Base-by-base conservation (phyloP, 2,329 filamentous ascomycete species). In the Simplicillium aogashimaense region DNA sequence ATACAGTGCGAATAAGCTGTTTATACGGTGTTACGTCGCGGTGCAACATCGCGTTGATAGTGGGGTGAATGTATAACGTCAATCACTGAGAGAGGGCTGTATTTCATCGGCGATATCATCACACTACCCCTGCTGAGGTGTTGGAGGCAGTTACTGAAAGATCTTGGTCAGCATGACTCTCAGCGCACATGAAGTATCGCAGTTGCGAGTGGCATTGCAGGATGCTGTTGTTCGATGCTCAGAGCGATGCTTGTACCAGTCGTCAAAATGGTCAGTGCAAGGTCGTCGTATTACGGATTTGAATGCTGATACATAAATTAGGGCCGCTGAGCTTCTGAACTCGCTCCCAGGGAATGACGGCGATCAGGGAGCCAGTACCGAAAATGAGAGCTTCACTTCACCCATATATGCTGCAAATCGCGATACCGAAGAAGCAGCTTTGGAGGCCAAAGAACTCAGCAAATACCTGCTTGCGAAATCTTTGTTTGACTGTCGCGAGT, bases 401-500 rank as follows among this genome's bases (percentile, higher is more conserved):
- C 52, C 68, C 39, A 50, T 76, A 52, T 57, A 76, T 58, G 65
- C 70, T 5, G 67, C 68, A 15, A 82, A 81, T 42, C 61, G 66
- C 42, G 85, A 94, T 52, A 74, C 79, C 1, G 71, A 74, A 42
- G 88, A 95, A 66, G 79, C 81, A 10, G 67, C 72, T 1, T 71
- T 94, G 3, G 89, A 97, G 58, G 74, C 81, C 1, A 78, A 73
- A 51, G 90, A 97, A 61, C 69, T 86, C 29, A 80, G 83, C 61
- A 85, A 80, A 53, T 97, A 90, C 56, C 74, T 97, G 3, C 71
- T 97, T 15, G 90, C 92, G 39, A 95, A 95, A 59, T 84, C 90
- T 0, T 83, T 94, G 50, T 97, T 97, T 57, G 90, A 97, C 60
- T 95, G 88, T 52, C 83, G 86, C 50, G 92, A 98, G 58, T 97